Base-by-base conservation (phyloP, 768 basidiomycete species). In the Leucosporidium creatinivorum region DNA sequence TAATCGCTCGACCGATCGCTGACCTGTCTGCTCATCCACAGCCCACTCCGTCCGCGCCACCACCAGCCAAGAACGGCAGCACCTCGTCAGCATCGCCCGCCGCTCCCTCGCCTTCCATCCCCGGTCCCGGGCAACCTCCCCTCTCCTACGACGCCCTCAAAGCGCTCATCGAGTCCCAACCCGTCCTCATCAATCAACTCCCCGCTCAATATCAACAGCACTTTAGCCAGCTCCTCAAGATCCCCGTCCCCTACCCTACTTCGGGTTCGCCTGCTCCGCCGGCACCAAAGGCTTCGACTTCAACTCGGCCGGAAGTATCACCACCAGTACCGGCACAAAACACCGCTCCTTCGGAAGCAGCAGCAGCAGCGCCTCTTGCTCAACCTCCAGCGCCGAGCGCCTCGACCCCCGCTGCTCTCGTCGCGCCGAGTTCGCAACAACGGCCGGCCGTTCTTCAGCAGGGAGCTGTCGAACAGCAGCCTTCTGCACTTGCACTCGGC, bases 111-210 rank as follows among this genome's bases (percentile, higher is more conserved):
- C 47, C 44, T 1, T 55, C 54, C 25, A 55, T 30, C 13, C 26
- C 58, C 13, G 58, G 58, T 7, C 44, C 58, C 5, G 58, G 58
- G 15, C 39, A 60, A 28, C 44, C 58, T 18, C 44, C 58, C 12
- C 39, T 60, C 25, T 44, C 47, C 62, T 63, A 65, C 64, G 49
- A 57, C 13, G 17, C 51, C 19, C 65, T 66, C 52, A 50, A 60
- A 44, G 52, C 52, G 44, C 51, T 60, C 50, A 44, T 66, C 65
- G 48, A 66, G 54, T 26, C 25, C 3, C 44, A 61, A 17, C 65
- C 65, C 31, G 51, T 51, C 19, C 51, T 66, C 36, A 39, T 66
- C 15, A n/a, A 18, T 23, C 65, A 66, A 26, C 59, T 66, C 5
- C 65, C 65, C 13, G 15, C 28, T 1, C 31, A 15, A 47, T 65